Evolutionary conservation across 2,329 filamentous ascomycete genomes (phyloP), one percentile per base, ranked within the genome.

Genomic region (Ascochyta fabae): DNA sequence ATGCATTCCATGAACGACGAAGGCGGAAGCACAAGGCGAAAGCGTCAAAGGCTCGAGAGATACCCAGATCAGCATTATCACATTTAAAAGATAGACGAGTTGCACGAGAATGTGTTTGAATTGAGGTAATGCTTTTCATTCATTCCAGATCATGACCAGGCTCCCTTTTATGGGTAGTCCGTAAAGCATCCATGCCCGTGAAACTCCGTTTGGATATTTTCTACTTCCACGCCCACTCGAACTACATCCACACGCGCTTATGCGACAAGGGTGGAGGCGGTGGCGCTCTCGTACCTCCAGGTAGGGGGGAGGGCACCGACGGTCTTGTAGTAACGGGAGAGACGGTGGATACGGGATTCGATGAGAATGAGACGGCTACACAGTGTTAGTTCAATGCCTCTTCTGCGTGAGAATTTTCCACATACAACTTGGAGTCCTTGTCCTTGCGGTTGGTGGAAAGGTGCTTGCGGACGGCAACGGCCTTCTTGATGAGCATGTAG

Each of bases 401-500:
- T 12, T 6, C 19, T 13, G 6, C 8, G 16, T n/a, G 16, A 4
- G 33, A 43, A 5, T 22, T 26, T 35, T 10, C 22, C 48, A 70
- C 69, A 34, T 69, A 72, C 68, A 99, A 99, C 88, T 99, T 99
- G 86, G 89, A 91, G 87, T 99, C 95, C 87, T 92, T 96, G 88
- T 99, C 95, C 89, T 99, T 99, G 84, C 95, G 94, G 90, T 99
- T 99, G 84, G 92, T 92, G 88, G 97, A 92, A 72, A 99, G 92
- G 85, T 99, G 96, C 91, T 99, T 99, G 85, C 95, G 94, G 85
- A 99, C 95, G 79, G 71, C 68, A 55, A 73, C 77, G 79, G 96
- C 94, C 92, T 99, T 99, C 91, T 97, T 97, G 91, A 98, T 98
- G 81, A 98, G 86, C 91, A 96, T 96, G 90, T 98, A 99, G 72